These are phyloP conservation scores for Fusarium musae DNA, from an alignment of 2,329 filamentous ascomycete species.

Conservation along the genomic window DNA sequence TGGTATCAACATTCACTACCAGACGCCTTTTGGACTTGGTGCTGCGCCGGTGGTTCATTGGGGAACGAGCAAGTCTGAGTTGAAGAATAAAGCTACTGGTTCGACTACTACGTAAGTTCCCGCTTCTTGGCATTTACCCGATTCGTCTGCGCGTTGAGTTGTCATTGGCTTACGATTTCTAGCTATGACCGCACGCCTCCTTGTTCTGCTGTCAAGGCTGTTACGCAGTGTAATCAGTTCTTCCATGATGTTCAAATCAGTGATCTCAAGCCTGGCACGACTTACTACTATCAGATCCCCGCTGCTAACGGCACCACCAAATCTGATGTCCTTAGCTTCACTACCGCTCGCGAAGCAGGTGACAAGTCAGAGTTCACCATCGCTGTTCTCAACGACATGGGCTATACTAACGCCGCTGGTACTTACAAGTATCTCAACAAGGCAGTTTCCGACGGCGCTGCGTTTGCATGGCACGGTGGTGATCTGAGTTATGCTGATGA, in stretches of 20 bases:
- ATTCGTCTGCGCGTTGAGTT: not conserved
- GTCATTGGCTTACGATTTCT: not conserved
- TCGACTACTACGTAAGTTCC: not conserved
- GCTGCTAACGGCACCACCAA: not conserved
- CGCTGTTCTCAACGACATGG: not conserved
- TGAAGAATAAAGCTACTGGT: not conserved
- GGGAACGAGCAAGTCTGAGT: not conserved
- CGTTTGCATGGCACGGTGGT: slow-evolving; percentile 1
- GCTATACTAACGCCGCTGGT: not conserved
- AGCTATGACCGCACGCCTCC: slow-evolving; percentile 3
- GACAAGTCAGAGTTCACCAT: not conserved
- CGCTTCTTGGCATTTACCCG: not conserved
- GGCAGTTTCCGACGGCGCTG: not conserved
- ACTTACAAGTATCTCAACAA: slow-evolving; percentile 5
- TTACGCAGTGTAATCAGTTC: slow-evolving; percentile 6
- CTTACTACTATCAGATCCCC: slow-evolving; percentile 3
- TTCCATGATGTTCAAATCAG: slow-evolving; percentile 1
- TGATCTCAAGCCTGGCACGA: not conserved
- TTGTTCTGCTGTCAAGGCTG: not conserved
- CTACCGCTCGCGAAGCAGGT: not conserved
- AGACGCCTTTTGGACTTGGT: not conserved
- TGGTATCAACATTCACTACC: not conserved
- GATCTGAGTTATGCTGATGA: slow-evolving; percentile 13
- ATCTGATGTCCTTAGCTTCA: not conserved
- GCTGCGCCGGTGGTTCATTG: not conserved